These are phyloP conservation scores for Trichoderma virens DNA, from an alignment of 495 filamentous ascomycete genomes.

Conservation along the genomic window DNA sequence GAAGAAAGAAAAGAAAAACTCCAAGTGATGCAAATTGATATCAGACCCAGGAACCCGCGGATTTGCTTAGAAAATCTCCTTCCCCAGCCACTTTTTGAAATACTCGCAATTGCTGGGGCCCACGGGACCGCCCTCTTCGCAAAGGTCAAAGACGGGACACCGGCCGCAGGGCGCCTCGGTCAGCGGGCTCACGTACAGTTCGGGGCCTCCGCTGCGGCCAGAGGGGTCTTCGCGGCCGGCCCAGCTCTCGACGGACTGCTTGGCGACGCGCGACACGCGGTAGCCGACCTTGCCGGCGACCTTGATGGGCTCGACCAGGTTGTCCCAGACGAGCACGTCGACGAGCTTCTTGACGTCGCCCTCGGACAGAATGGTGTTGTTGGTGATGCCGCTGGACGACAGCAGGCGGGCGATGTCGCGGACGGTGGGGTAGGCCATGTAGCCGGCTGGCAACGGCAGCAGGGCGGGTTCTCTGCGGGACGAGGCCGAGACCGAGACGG, in stretches of 20 bases:
- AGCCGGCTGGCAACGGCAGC: slow-evolving; percentile 61
- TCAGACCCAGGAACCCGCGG: too few species aligned
- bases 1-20: not conserved
- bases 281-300: slow-evolving; percentile 36
- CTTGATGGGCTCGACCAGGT: slow-evolving; percentile 53
- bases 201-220: slow-evolving; percentile 23
- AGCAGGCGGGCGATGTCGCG: slow-evolving; percentile 64
- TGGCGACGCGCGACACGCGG: slow-evolving; percentile 41
- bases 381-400: slow-evolving; percentile 54
- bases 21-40: slow-evolving; percentile 3
- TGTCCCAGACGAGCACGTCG: slow-evolving; percentile 80
- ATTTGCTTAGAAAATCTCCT: slow-evolving; percentile 14
- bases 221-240: slow-evolving; percentile 33
- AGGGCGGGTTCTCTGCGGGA: slow-evolving; percentile 22
- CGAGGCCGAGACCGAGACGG: slow-evolving; percentile 20
- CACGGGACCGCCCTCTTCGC: slow-evolving; percentile 79
- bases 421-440: slow-evolving; percentile 68
- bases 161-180: slow-evolving; percentile 84
- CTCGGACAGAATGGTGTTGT: slow-evolving; percentile 53
- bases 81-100: slow-evolving; percentile 70
- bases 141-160: slow-evolving; percentile 91
- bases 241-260: slow-evolving; percentile 29
- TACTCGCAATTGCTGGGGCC: slow-evolving; percentile 88
- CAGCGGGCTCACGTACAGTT: slow-evolving; percentile 50
- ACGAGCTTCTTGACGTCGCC: slow-evolving; percentile 73